Percentiles rank a stretch among this genome's conserved stretches.
phyloP scores from a whole-genome alignment of 768 basidiomycete genomes.

The Boletus barrowsii region DNA sequence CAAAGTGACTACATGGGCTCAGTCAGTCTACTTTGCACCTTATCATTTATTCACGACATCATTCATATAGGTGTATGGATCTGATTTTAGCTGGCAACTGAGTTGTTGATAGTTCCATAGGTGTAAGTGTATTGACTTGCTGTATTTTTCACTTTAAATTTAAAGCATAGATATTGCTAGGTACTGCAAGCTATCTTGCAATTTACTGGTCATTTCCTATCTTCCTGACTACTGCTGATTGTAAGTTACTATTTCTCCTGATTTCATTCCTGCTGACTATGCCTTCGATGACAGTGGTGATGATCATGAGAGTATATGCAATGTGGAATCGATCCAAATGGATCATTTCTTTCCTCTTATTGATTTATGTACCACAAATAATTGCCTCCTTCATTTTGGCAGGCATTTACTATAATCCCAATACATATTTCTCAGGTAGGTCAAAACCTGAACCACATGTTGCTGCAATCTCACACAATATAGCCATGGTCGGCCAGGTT shows the following conservation, averaged over 20 bases:
- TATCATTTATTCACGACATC: no score
- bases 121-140: slow-evolving; percentile 3
- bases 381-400: no score
- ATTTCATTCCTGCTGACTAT: neutral
- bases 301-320: slow-evolving; percentile 2
- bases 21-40: neutral
- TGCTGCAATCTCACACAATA: no score
- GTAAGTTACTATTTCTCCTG: neutral
- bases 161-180: neutral
- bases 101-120: neutral
- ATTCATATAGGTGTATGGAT: neutral
- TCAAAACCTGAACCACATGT: no score
- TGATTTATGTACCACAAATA: no score
- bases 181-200: neutral
- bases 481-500: no score
- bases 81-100: neutral
- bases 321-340: neutral
- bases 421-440: no score
- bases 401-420: no score
- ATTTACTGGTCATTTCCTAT: neutral
- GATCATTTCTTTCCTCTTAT: no score
- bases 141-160: neutral
- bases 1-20: no score
- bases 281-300: neutral
- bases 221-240: neutral